These are phyloP conservation scores for Backusella tuberculispora DNA, from an alignment of 192 early-diverging fungal species.

Conservation along the genomic window DNA sequence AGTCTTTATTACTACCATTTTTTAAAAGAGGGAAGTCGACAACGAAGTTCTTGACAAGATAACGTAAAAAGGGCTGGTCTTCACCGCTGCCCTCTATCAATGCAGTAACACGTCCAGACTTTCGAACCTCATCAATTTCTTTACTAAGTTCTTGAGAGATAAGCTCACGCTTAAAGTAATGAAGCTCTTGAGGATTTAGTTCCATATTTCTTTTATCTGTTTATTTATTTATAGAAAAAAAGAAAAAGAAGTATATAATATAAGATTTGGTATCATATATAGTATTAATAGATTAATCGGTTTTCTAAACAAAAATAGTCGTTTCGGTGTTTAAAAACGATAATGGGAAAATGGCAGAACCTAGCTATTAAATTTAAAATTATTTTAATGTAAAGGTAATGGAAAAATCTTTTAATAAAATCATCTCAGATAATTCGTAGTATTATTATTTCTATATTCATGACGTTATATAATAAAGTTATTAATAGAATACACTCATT, in stretches of 20 bases:
- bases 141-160: slow-evolving; percentile 48
- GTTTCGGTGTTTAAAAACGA: too few relatives aligned
- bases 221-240: not conserved
- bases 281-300: too few relatives aligned
- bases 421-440: too few relatives aligned
- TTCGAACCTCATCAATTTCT: slow-evolving; percentile 42
- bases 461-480: too few relatives aligned
- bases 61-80: slow-evolving; percentile 51
- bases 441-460: too few relatives aligned
- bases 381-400: too few relatives aligned
- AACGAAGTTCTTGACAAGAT: slow-evolving; percentile 51
- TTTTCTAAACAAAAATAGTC: too few relatives aligned
- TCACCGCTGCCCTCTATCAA: slow-evolving; percentile 28
- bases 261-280: too few relatives aligned
- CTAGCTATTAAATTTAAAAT: too few relatives aligned
- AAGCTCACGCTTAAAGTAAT: slow-evolving; percentile 61
- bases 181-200: slow-evolving; percentile 42
- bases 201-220: not conserved
- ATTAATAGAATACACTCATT: too few relatives aligned
- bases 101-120: slow-evolving; percentile 27
- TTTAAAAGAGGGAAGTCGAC: slow-evolving; percentile 57
- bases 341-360: too few relatives aligned
- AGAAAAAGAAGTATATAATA: not conserved
- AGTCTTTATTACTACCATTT: slow-evolving; percentile 28
- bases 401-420: too few relatives aligned